A percentile compares a stretch with the other conserved stretches of the same genome.
phyloP scores from a whole-genome alignment of 1,139 yeast species.

The Zygosaccharomyces pseudobailii region DNA sequence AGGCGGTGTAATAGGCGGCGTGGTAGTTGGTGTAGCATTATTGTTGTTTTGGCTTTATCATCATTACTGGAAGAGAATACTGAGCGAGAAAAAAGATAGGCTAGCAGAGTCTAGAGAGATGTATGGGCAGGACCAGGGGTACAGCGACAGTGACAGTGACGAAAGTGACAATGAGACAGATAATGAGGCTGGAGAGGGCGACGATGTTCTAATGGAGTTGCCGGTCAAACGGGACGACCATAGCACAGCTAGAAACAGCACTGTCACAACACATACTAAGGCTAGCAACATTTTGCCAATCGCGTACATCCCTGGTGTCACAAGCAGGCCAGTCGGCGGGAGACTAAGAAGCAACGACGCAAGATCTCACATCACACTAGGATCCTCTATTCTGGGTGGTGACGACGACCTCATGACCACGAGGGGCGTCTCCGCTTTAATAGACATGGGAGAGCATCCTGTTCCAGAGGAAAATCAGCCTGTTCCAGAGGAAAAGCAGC shows the following conservation, averaged over 20 bases:
- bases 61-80: constrained; percentile 36
- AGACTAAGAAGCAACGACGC: constrained; percentile 25
- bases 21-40: constrained; percentile 38
- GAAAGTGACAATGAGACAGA: constrained; percentile 17
- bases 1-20: constrained; percentile 60
- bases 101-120: constrained; percentile 15
- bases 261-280: constrained; percentile 63
- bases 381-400: constrained; percentile 34
- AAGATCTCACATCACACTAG: constrained; percentile 34
- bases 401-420: constrained; percentile 21
- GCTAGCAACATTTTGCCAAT: constrained; percentile 90
- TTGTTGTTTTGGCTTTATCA: constrained; percentile 39
- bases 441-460: background rate
- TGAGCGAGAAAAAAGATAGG: constrained; percentile 19
- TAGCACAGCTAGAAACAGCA: constrained; percentile 38
- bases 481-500: constrained; percentile 27
- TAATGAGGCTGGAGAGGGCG: background rate
- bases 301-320: constrained; percentile 91
- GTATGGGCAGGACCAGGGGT: constrained; percentile 22
- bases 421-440: background rate
- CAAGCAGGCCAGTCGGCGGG: constrained; percentile 42
- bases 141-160: constrained; percentile 12
- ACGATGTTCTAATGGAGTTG: background rate
- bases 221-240: constrained; percentile 8
- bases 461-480: constrained; percentile 8